phyloP scores from a whole-genome alignment of 129 eudicot genomes.

The carrot (Daucus carota) region DNA sequence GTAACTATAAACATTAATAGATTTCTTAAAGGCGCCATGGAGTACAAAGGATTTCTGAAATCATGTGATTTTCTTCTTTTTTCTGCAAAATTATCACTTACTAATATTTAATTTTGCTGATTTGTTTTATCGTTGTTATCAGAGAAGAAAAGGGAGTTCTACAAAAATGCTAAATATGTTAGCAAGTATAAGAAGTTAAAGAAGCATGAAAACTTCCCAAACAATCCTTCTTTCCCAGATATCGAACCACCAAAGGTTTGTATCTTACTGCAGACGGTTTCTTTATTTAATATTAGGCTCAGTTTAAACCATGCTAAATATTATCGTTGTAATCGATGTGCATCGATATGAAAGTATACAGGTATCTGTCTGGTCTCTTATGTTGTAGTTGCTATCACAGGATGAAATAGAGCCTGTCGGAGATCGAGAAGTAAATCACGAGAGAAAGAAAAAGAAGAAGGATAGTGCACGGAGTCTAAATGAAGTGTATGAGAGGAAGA shows the following conservation, averaged over 20 bases:
- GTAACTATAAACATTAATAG: background rate
- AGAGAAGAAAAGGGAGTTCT: constrained; percentile 88
- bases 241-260: constrained; percentile 32
- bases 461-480: constrained; percentile 35
- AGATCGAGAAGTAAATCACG: constrained; percentile 13
- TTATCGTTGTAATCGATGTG: background rate
- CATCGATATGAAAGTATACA: background rate
- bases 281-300: background rate
- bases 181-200: constrained; percentile 57
- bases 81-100: background rate
- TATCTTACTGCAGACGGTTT: background rate
- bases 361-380: background rate
- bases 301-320: background rate
- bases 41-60: background rate
- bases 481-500: constrained; percentile 50
- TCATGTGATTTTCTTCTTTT: background rate
- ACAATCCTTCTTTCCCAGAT: constrained; percentile 21
- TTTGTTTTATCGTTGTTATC: constrained; percentile 3
- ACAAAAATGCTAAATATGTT: constrained; percentile 71
- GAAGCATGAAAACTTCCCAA: constrained; percentile 39
- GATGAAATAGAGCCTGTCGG: constrained; percentile 27
- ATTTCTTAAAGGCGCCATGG: background rate
- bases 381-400: constrained; percentile 24
- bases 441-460: constrained; percentile 27
- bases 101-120: background rate